Conservation (phyloP, 345 rosid genomes). For the Heritiera littoralis region DNA sequence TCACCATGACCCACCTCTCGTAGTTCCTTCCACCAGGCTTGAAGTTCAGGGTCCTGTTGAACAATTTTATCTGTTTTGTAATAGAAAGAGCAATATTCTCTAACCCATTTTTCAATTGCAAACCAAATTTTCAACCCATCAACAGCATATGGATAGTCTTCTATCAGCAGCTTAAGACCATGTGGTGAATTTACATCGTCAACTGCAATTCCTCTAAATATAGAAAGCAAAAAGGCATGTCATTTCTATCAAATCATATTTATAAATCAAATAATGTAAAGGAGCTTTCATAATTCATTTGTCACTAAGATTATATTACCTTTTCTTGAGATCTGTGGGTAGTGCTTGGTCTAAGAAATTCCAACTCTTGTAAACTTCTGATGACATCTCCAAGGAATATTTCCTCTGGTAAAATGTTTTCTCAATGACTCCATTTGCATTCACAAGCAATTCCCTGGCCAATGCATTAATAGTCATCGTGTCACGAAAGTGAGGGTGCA, state of each 20-base stretch:
- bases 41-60: slow-evolving; percentile 63
- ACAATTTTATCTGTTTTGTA: slow-evolving; percentile 57
- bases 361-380: slow-evolving; percentile 55
- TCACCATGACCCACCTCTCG: slow-evolving; percentile 75
- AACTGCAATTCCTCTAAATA: slow-evolving; percentile 67
- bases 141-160: slow-evolving; percentile 80
- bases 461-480: slow-evolving; percentile 88
- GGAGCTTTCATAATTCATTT: background rate
- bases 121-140: slow-evolving; percentile 88
- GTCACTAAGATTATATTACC: slow-evolving; percentile 1
- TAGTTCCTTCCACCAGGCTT: slow-evolving; percentile 81
- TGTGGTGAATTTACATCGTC: slow-evolving; percentile 41
- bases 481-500: slow-evolving; percentile 90
- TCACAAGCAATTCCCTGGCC: slow-evolving; percentile 75
- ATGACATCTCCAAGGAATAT: slow-evolving; percentile 50
- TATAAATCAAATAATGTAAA: background rate
- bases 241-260: background rate
- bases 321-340: slow-evolving; percentile 48
- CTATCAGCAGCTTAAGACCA: slow-evolving; percentile 64
- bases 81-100: slow-evolving; percentile 61
- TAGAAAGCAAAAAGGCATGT: background rate
- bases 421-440: slow-evolving; percentile 62
- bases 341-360: slow-evolving; percentile 58
- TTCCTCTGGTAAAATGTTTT: slow-evolving; percentile 42
- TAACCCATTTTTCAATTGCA: slow-evolving; percentile 73